Evolutionary conservation across 345 rosid species (phyloP).

Genomic region (Lagerstroemia speciosa): DNA sequence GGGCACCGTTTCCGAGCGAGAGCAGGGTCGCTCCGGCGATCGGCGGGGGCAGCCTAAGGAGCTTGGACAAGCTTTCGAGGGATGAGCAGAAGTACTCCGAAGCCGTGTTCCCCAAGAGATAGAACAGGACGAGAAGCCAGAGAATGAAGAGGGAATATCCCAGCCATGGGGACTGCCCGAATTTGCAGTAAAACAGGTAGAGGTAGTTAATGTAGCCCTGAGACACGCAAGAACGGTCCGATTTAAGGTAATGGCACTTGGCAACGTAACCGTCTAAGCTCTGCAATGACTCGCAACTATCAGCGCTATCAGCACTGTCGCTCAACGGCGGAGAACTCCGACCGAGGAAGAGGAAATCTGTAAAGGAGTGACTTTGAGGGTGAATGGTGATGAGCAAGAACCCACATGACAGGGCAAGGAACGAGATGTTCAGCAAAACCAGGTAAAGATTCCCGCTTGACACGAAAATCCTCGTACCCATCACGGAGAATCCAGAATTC

Average conservation of each 20-base stretch:
- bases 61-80: conserved; percentile 52
- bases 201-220: conserved; percentile 71
- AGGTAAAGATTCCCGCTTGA: not conserved
- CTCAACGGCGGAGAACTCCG: conserved; percentile 10
- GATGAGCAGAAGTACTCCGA: conserved; percentile 86
- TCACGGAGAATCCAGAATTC: not conserved
- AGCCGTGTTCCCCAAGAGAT: conserved; percentile 78
- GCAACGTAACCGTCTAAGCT: conserved; percentile 33
- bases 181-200: conserved; percentile 54
- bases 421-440: not conserved
- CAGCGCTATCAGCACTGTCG: too few relatives aligned
- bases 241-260: conserved; percentile 52
- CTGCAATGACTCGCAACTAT: conserved; percentile 22
- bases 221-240: conserved; percentile 40
- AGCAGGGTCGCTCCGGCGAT: conserved; percentile 87
- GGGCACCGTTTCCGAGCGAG: conserved; percentile 89
- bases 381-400: not conserved
- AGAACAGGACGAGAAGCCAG: conserved; percentile 77
- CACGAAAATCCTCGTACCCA: not conserved
- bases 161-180: conserved; percentile 36
- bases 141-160: conserved; percentile 43
- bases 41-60: conserved; percentile 68
- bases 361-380: not conserved
- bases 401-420: not conserved
- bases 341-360: not conserved